Percentiles rank a stretch among this genome's conserved stretches.
Conservation (phyloP, 495 filamentous ascomycete genomes). For the Lasiosphaeria miniovina region DNA sequence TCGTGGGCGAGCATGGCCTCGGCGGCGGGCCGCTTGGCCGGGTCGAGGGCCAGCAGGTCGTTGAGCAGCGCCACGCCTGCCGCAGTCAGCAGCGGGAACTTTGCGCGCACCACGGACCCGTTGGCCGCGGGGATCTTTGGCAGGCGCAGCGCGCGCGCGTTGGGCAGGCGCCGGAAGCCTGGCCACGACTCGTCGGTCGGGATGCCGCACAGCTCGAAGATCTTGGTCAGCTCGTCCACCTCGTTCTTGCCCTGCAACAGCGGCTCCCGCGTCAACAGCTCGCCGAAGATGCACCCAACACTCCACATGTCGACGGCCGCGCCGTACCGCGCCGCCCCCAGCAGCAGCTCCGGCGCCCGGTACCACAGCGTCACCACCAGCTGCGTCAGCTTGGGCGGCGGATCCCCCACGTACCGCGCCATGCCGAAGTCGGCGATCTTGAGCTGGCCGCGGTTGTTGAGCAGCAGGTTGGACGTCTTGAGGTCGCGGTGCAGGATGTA, state of each 20-base stretch:
- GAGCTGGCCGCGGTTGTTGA: slow-evolving; percentile 92
- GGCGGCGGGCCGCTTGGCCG: slow-evolving; percentile 65
- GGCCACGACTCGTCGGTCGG: slow-evolving; percentile 87
- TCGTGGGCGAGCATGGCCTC: slow-evolving; percentile 55
- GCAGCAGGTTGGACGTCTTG: slow-evolving; percentile 92
- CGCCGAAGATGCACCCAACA: slow-evolving; percentile 93
- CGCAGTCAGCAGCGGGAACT: slow-evolving; percentile 77
- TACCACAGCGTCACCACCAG: slow-evolving; percentile 99
- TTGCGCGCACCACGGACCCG: slow-evolving; percentile 56
- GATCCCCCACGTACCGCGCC: slow-evolving; percentile 85
- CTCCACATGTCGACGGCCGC: slow-evolving; percentile 89
- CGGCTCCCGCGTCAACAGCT: slow-evolving; percentile 80
- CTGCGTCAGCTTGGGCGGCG: slow-evolving; percentile 75
- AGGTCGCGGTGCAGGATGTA: slow-evolving; percentile 97
- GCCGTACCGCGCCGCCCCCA: slow-evolving; percentile 77
- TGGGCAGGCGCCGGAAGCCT: slow-evolving; percentile 79
- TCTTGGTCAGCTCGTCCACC: slow-evolving; percentile 72
- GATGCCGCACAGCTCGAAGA: slow-evolving; percentile 88
- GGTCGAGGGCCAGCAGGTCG: slow-evolving; percentile 71
- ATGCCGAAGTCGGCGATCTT: slow-evolving; percentile 98
- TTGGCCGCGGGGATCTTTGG: slow-evolving; percentile 47
- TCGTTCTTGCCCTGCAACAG: slow-evolving; percentile 91
- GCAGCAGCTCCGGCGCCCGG: slow-evolving; percentile 82
- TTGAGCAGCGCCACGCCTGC: slow-evolving; percentile 69
- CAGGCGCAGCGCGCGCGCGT: slow-evolving; percentile 79